phyloP scores from a whole-genome alignment of 2,329 filamentous ascomycete species.

The Colletotrichum tropicale region DNA sequence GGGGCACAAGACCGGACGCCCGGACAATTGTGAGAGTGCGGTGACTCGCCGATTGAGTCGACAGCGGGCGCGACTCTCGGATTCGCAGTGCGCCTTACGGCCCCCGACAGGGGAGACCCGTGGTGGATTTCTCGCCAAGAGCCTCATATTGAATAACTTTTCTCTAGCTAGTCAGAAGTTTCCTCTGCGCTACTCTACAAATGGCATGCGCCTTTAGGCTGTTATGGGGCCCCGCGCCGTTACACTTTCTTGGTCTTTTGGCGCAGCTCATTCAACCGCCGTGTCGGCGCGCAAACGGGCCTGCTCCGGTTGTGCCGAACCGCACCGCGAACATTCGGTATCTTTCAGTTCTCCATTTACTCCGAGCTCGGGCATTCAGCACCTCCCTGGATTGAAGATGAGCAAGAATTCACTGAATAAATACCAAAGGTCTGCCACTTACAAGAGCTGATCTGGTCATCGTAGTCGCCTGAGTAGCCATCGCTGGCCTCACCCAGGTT shows the following conservation, averaged over 20 bases:
- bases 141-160: neutral
- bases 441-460: conserved; percentile 17
- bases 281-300: neutral
- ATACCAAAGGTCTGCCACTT: neutral
- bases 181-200: neutral
- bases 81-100: neutral
- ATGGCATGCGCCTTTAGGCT: neutral
- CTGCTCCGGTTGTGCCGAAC: neutral
- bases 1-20: neutral
- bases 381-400: neutral
- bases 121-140: neutral
- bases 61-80: neutral
- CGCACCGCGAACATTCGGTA: neutral
- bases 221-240: neutral
- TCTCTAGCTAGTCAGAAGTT: neutral
- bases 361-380: neutral
- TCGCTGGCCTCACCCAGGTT: neutral
- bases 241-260: neutral
- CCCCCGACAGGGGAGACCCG: neutral
- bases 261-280: neutral
- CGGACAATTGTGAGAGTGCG: neutral
- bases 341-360: neutral
- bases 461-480: conserved; percentile 8
- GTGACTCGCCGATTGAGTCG: neutral
- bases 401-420: neutral